Percentiles rank a stretch among this genome's conserved stretches.
These are phyloP conservation scores for Colletotrichum cuscutae DNA, from an alignment of 2,329 filamentous ascomycete genomes.

Conservation along the genomic window DNA sequence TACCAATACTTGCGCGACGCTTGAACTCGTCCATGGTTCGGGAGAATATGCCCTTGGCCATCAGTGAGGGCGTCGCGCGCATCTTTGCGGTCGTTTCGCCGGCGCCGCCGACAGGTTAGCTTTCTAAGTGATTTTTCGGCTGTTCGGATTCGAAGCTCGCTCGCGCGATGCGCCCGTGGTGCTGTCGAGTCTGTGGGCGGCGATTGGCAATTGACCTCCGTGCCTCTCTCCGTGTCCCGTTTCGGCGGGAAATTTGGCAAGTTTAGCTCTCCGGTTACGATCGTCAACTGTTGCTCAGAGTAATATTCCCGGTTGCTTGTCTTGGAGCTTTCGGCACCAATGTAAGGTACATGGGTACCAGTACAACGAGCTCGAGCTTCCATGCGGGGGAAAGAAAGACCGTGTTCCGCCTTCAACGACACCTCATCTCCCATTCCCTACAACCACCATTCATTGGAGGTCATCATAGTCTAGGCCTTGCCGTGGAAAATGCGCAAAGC, in stretches of 20 bases:
- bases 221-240: not conserved
- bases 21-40: slow-evolving; percentile 71
- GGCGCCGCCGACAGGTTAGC: not conserved
- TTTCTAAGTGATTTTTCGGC: not conserved
- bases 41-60: slow-evolving; percentile 63
- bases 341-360: not conserved
- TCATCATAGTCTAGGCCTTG: not conserved
- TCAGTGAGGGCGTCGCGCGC: slow-evolving; percentile 56
- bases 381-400: slow-evolving; percentile 24
- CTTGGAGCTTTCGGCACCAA: slow-evolving; percentile 3
- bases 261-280: not conserved
- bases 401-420: not conserved
- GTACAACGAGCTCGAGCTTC: slow-evolving; percentile 9
- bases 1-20: slow-evolving; percentile 66
- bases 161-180: not conserved
- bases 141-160: not conserved
- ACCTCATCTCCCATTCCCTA: not conserved
- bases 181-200: not conserved
- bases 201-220: not conserved
- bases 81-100: slow-evolving; percentile 47
- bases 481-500: not conserved
- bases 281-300: not conserved
- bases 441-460: not conserved
- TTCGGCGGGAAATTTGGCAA: not conserved
- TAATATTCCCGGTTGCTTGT: not conserved